Evolutionary conservation across 192 early-diverging fungal species (phyloP), one percentile per base, ranked within the genome.

Genomic region (Coemansia sp.): DNA sequence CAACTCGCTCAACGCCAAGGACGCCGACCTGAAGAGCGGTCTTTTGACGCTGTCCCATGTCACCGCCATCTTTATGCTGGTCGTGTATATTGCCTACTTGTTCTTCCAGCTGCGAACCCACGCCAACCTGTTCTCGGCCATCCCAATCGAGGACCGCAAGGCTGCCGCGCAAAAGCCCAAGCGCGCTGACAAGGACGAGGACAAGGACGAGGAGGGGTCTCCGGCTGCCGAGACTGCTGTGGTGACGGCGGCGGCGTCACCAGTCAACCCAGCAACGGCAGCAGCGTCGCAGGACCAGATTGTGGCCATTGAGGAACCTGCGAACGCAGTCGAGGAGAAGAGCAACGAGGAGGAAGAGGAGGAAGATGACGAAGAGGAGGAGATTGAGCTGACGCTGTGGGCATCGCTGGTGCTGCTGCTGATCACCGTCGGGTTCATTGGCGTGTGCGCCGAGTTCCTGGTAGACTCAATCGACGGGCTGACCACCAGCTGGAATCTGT

Each of bases 71-170:
- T 80, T 88, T 15, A 60, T 91, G 32, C 66, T 90, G 20, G 35
- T 88, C 26, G 79, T 86, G 39, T 90, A 91, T 46, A 62, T 81
- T 5, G 71, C 78, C 42, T 85, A 82, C 44, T 49, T 89, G 22
- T 70, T 78, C 34, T 87, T 89, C 68, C 84, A 87, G 81, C 82
- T 95, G 43, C 82, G 84, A 56, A 92, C 94, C 8, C 92, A 97
- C 55, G 67, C 78, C 12, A 70, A 82, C 46, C 58, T 84, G 48
- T 85, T 87, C 29, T 58, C 53, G 22, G 64, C 67, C 2, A 67
- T 77, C 10, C 44, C 62, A 0, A 22, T 60, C 21, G 46, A 64
- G n/a, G 67, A 66, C 48, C 58, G 64, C 20, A 50, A 48, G 10
- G 55, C 54, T 30, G 67, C 68, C 17, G 67, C 67, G 5, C 53